Evolutionary conservation across 2,329 filamentous ascomycete genomes (phyloP).

Genomic region (Fusarium sp.): DNA sequence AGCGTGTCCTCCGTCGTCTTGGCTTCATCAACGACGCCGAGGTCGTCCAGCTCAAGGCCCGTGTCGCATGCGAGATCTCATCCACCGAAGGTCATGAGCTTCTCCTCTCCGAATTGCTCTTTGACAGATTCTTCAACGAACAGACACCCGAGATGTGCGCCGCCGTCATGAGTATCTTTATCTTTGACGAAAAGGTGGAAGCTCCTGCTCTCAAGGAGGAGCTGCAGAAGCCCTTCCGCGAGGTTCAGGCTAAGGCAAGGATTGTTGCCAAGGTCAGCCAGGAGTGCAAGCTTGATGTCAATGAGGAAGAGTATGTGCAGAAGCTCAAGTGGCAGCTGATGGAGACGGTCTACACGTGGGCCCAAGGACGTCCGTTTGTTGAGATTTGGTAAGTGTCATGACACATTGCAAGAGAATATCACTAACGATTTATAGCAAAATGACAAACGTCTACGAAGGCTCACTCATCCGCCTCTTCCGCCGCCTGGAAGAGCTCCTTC

Average conservation of each 20-base stretch:
- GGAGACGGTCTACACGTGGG: constrained; percentile 95
- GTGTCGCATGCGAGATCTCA: constrained; percentile 97
- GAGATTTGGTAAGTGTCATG: constrained; percentile 92
- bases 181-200: constrained; percentile 95
- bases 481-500: constrained; percentile 88
- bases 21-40: constrained; percentile 96
- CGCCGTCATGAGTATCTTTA: constrained; percentile 88
- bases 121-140: constrained; percentile 98
- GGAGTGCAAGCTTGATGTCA: constrained; percentile 92
- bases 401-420: neutral
- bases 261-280: constrained; percentile 91
- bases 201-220: constrained; percentile 81
- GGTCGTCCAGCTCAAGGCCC: constrained; percentile 94
- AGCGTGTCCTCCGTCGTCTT: constrained; percentile 90
- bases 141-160: constrained; percentile 87
- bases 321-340: constrained; percentile 94
- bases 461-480: constrained; percentile 96
- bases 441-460: constrained; percentile 98
- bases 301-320: constrained; percentile 91
- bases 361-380: constrained; percentile 85
- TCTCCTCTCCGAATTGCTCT: constrained; percentile 89
- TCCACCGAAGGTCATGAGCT: constrained; percentile 90
- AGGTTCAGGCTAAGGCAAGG: constrained; percentile 86
- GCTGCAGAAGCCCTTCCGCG: constrained; percentile 81
- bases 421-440: constrained; percentile 71